Conservation (phyloP, 208 protist genomes). For the Acanthamoeba culbertsoni region DNA sequence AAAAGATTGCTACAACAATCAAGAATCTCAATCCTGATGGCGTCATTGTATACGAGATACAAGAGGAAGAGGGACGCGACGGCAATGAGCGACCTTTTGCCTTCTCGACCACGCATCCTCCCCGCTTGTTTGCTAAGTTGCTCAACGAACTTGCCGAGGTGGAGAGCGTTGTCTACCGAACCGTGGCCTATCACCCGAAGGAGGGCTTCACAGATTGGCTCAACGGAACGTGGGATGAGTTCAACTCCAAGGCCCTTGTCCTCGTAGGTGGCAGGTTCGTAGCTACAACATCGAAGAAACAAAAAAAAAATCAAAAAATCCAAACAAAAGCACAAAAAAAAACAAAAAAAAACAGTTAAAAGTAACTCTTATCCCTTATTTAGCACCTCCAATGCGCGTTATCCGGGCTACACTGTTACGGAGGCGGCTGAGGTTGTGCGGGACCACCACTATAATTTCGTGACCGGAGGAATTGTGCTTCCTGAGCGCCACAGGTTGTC, state of each 20-base stretch:
- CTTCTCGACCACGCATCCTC: background rate
- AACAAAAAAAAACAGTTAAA: no score
- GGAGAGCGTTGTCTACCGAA: constrained; percentile 16
- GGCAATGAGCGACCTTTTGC: background rate
- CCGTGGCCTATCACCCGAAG: constrained; percentile 13
- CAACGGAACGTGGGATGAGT: constrained; percentile 12
- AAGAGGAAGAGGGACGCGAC: constrained; percentile 18
- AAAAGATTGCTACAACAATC: background rate
- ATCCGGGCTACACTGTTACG: constrained; percentile 25
- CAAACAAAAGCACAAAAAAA: no score
- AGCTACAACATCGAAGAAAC: no score
- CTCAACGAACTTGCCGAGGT: background rate
- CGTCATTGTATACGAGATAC: constrained; percentile 30
- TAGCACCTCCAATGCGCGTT: background rate
- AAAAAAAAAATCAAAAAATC: no score
- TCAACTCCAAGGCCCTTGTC: constrained; percentile 16
- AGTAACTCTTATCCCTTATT: no score
- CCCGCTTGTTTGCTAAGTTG: background rate
- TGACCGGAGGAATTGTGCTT: background rate
- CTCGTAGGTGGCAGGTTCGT: background rate
- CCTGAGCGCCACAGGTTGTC: background rate
- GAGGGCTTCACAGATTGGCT: background rate
- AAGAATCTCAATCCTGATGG: background rate
- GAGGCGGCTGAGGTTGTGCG: background rate
- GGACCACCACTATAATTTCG: background rate